phyloP scores from a whole-genome alignment of 2,329 filamentous ascomycete genomes.

The Myriangium duriaei region DNA sequence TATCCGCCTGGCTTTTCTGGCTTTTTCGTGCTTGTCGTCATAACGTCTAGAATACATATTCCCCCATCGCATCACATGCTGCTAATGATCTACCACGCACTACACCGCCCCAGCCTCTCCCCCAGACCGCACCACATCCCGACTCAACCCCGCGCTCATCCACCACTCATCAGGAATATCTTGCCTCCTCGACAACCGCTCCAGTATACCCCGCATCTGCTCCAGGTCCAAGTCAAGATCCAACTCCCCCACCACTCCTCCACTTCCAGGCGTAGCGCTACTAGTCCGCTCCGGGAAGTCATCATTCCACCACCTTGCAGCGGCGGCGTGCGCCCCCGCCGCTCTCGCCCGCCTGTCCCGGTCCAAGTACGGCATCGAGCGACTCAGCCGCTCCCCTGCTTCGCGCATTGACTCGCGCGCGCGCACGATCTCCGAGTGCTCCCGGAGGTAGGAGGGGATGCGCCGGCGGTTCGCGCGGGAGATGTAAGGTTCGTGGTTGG shows the following conservation, averaged over 20 bases:
- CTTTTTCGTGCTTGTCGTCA: no score
- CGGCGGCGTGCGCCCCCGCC: slow-evolving; percentile 13
- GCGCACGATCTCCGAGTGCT: background rate
- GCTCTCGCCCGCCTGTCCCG: slow-evolving; percentile 3
- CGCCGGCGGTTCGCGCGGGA: background rate
- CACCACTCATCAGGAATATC: slow-evolving; percentile 78
- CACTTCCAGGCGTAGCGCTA: slow-evolving; percentile 17
- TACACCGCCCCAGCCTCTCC: no score
- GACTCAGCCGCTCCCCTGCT: background rate
- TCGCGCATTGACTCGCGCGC: background rate
- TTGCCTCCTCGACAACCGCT: slow-evolving; percentile 54
- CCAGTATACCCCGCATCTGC: slow-evolving; percentile 60
- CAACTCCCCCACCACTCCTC: background rate
- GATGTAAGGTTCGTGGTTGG: no score
- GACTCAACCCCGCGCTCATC: slow-evolving; percentile 34
- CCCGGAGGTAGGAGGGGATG: background rate
- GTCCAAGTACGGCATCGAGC: background rate
- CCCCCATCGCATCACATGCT: no score
- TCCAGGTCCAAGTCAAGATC: slow-evolving; percentile 35
- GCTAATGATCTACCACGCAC: no score
- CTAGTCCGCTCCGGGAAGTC: slow-evolving; percentile 1
- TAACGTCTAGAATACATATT: no score
- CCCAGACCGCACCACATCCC: slow-evolving; percentile 6
- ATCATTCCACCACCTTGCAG: slow-evolving; percentile 15
- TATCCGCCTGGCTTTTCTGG: no score